phyloP scores from a whole-genome alignment of 1,139 yeast species.

The Yamadazyma sp. region DNA sequence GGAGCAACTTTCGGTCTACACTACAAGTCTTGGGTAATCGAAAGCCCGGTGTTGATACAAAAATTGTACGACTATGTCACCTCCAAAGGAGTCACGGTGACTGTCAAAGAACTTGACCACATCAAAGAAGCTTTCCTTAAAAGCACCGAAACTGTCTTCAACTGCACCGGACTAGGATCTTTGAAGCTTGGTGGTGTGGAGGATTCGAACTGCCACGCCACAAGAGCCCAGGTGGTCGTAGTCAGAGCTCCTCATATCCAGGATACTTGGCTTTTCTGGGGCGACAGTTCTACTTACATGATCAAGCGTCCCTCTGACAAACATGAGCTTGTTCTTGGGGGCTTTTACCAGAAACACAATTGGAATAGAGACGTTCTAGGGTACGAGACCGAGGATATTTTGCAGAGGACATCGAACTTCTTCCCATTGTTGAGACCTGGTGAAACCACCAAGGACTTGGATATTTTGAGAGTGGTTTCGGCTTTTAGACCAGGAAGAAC shows the following conservation, averaged over 20 bases:
- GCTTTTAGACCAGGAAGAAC: slow-evolving; percentile 71
- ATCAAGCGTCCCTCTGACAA: slow-evolving; percentile 10
- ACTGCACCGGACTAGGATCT: slow-evolving; percentile 66
- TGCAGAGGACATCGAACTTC: slow-evolving; percentile 33
- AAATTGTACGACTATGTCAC: slow-evolving; percentile 12
- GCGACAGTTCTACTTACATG: slow-evolving; percentile 28
- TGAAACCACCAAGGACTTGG: slow-evolving; percentile 18
- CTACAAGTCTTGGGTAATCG: slow-evolving; percentile 31
- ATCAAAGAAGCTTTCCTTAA: slow-evolving; percentile 19
- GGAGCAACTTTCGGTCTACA: slow-evolving; percentile 53
- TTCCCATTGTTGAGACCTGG: slow-evolving; percentile 12
- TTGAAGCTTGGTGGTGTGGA: slow-evolving; percentile 51
- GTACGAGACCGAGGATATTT: slow-evolving; percentile 55
- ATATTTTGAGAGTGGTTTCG: slow-evolving; percentile 58
- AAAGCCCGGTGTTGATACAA: slow-evolving; percentile 21
- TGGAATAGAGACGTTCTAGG: slow-evolving; percentile 57
- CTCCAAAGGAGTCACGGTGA: slow-evolving; percentile 13
- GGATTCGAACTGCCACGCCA: slow-evolving; percentile 52
- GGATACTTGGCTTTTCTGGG: slow-evolving; percentile 39
- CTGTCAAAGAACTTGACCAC: slow-evolving; percentile 10
- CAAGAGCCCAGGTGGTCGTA: slow-evolving; percentile 66
- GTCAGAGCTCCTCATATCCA: slow-evolving; percentile 51
- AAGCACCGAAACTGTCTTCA: slow-evolving; percentile 49
- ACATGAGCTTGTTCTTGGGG: slow-evolving; percentile 66
- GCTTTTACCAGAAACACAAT: slow-evolving; percentile 57